Conservation (phyloP, 2,329 filamentous ascomycete species). For the Fusarium beomiforme region DNA sequence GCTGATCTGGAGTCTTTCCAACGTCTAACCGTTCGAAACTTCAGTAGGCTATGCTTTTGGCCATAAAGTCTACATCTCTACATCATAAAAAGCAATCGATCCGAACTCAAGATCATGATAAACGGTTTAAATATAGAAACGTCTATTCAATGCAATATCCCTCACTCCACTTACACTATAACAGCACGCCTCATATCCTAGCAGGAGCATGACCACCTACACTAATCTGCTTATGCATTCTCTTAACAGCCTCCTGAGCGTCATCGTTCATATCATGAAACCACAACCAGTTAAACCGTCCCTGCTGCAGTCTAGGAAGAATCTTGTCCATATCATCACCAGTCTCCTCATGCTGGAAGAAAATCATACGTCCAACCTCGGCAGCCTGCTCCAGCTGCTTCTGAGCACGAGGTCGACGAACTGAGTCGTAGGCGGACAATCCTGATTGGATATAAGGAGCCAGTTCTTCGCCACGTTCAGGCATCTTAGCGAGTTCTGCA, state of each 20-base stretch:
- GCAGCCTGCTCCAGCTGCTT: background rate
- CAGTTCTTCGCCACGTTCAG: fast-evolving
- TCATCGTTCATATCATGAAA: background rate
- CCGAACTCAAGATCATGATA: too few species aligned
- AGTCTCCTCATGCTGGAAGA: background rate
- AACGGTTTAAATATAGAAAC: too few species aligned
- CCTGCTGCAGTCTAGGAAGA: background rate
- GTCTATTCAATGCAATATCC: too few species aligned
- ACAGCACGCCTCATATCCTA: background rate
- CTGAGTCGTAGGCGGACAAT: background rate
- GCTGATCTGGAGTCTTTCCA: too few species aligned
- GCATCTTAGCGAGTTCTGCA: background rate
- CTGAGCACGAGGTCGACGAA: background rate
- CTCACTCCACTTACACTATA: too few species aligned
- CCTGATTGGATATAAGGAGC: background rate
- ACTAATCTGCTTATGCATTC: background rate
- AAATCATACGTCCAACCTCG: background rate
- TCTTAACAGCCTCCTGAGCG: background rate
- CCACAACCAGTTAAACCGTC: background rate
- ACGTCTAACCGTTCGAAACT: too few species aligned
- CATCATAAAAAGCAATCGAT: too few species aligned
- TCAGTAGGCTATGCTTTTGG: too few species aligned
- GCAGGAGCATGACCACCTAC: background rate
- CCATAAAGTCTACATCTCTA: too few species aligned
- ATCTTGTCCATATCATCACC: background rate